Evolutionary conservation across 2,329 filamentous ascomycete species (phyloP).

Genomic region (Onygena corvina): DNA sequence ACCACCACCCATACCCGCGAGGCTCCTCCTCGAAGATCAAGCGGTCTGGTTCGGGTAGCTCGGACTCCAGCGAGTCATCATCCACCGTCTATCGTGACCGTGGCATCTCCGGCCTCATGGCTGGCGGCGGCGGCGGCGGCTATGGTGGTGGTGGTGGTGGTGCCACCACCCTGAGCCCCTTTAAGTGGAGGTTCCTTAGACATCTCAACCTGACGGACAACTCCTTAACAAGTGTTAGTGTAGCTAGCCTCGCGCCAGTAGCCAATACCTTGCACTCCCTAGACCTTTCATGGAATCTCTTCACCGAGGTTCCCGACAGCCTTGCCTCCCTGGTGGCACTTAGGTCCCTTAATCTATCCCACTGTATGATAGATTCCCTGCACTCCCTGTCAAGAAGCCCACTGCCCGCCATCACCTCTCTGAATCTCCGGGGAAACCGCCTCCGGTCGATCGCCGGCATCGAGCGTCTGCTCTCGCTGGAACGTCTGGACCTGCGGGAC

Average conservation of each 20-base stretch:
- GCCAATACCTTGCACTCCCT: constrained; percentile 82
- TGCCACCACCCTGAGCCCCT: constrained; percentile 53
- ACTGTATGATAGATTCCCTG: constrained; percentile 94
- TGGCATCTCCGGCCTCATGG: constrained; percentile 66
- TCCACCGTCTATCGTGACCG: constrained; percentile 43
- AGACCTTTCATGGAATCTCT: constrained; percentile 84
- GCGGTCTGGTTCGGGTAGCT: constrained; percentile 84
- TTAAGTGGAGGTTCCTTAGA: constrained; percentile 89
- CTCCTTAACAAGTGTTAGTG: constrained; percentile 66
- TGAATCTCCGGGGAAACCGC: constrained; percentile 83
- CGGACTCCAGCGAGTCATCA: constrained; percentile 58
- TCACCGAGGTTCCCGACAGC: constrained; percentile 87
- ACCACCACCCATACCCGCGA: constrained; percentile 23
- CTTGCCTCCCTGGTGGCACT: constrained; percentile 73
- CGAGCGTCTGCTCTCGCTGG: constrained; percentile 75
- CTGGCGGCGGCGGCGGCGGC: constrained; percentile 59
- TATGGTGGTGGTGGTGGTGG: constrained; percentile 63
- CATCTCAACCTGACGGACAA: constrained; percentile 91
- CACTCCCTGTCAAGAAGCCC: constrained; percentile 77
- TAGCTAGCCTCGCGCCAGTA: constrained; percentile 64
- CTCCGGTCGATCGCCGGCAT: constrained; percentile 78
- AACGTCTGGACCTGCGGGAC: constrained; percentile 81
- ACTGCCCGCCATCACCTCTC: constrained; percentile 79
- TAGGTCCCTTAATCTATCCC: constrained; percentile 83
- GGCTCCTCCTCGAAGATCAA: constrained; percentile 60